phyloP scores from a whole-genome alignment of 352 stramenopile genomes.

The Pythium vanterpoolii region DNA sequence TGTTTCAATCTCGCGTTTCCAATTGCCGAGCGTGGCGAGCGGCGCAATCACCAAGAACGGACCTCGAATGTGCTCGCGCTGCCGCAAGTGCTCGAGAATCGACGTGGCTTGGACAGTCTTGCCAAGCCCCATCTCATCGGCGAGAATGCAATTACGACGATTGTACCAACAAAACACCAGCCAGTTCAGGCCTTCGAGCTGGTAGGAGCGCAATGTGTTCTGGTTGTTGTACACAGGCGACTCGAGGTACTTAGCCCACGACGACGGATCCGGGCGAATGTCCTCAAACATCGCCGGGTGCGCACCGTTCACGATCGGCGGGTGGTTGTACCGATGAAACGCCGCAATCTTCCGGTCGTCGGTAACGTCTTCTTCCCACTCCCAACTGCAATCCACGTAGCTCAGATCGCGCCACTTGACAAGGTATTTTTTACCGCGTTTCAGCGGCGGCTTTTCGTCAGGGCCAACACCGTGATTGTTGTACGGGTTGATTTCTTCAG shows the following conservation, averaged over 20 bases:
- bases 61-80: conserved; percentile 89
- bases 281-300: conserved; percentile 82
- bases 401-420: conserved; percentile 91
- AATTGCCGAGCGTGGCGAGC: conserved; percentile 97
- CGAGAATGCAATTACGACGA: conserved; percentile 90
- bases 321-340: conserved; percentile 85
- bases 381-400: conserved; percentile 88
- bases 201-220: conserved; percentile 95
- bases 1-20: conserved; percentile 97
- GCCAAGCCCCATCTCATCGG: conserved; percentile 88
- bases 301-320: conserved; percentile 78
- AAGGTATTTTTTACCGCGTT: conserved; percentile 88
- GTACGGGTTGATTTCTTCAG: conserved; percentile 70
- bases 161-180: conserved; percentile 98
- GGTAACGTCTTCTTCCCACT: conserved; percentile 87
- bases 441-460: conserved; percentile 43
- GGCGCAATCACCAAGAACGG: conserved; percentile 99
- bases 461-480: conserved; percentile 44
- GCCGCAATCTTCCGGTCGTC: conserved; percentile 89
- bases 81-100: conserved; percentile 94
- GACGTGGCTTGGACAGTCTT: conserved; percentile 91
- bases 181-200: conserved; percentile 98
- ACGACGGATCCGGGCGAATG: conserved; percentile 65
- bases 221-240: conserved; percentile 93
- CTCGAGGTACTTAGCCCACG: conserved; percentile 88